Evolutionary conservation across 179 eudicot genomes (phyloP), one percentile per base, ranked within the genome.

Genomic region (Nepenthes alata): DNA sequence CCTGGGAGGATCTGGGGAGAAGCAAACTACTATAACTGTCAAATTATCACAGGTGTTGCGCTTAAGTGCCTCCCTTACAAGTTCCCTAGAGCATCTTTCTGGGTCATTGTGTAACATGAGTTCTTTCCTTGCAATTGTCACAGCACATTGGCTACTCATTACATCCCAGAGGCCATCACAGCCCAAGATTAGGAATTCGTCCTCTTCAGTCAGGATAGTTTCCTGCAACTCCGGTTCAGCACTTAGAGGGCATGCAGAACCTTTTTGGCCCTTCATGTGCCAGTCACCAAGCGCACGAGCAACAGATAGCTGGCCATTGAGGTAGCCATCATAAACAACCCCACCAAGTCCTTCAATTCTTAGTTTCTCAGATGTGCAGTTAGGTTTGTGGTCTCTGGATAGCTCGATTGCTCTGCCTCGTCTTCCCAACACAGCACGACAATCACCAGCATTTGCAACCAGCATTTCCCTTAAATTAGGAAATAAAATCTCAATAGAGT

Each of bases 91-190:
- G 64, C 95, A 89, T 62, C 88, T 79, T 69, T 84, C 91, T 0
- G 95, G 95, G 52, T 89, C 91, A 66, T 89, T 89, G 59, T 89
- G 95, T 15, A 80, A 69, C 91, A 84, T 84, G 55, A 89, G 73
- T 70, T 87, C 91, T 65, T 77, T 81, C 71, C 96, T 79, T 10
- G 82, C 85, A 36, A 87, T 79, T 35, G 91, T 76, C 13, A 89
- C 91, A 2, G 96, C 96, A 66, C 85, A 77, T 55, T 89, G 96
- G 73, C 96, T 89, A 67, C 85, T 87, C 95, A 89, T 82, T 36
- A 89, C 96, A 53, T 89, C 96, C 96, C 95, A 87, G 16, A 87
- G 85, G 35, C 95, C 95, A 65, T 86, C 95, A 70, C 95, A 84
- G 11, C 90, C 95, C 55, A 86, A 44, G 37, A 86, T 59, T 55